Percentiles rank a stretch among this genome's conserved stretches.
Conservation (phyloP, 495 filamentous ascomycete species). For the Neurospora sp. region DNA sequence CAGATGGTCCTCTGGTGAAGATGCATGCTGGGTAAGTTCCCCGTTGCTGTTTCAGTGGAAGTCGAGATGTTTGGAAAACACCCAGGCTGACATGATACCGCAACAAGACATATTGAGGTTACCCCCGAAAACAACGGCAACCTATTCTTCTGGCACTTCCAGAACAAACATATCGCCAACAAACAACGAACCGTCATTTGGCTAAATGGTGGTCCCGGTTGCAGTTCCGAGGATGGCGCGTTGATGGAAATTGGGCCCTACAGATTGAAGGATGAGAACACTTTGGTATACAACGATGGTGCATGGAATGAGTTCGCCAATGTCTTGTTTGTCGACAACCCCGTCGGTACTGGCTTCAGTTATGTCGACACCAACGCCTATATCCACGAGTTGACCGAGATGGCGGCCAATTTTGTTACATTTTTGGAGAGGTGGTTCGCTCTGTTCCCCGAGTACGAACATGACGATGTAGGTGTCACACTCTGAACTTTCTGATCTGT, state of each 20-base stretch:
- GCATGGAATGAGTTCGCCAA: conserved; percentile 98
- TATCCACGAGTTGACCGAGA: conserved; percentile 72
- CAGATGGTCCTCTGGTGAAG: conserved; percentile 70
- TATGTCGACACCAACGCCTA: conserved; percentile 84
- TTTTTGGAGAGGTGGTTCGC: conserved; percentile 87
- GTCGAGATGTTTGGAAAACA: neutral
- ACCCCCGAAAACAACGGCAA: conserved; percentile 75
- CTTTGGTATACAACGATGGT: conserved; percentile 72
- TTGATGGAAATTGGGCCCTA: conserved; percentile 98
- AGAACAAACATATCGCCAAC: conserved; percentile 91
- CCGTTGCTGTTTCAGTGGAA: neutral
- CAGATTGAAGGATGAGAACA: conserved; percentile 63
- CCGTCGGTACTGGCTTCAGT: conserved; percentile 92
- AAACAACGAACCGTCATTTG: conserved; percentile 88
- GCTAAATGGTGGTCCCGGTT: conserved; percentile 94
- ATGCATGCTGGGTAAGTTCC: conserved; percentile 91
- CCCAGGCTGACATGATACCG: conserved; percentile 7
- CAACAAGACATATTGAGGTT: conserved; percentile 81
- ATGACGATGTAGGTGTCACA: conserved; percentile 71
- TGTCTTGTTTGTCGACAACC: conserved; percentile 91
- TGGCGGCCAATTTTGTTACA: conserved; percentile 77
- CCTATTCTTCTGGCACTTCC: conserved; percentile 96
- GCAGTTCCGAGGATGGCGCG: conserved; percentile 92
- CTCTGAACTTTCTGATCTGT: neutral
- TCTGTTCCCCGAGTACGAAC: conserved; percentile 84